Evolutionary conservation across 2,329 filamentous ascomycete genomes (phyloP).

Genomic region (Verticillium nonalfalfae): DNA sequence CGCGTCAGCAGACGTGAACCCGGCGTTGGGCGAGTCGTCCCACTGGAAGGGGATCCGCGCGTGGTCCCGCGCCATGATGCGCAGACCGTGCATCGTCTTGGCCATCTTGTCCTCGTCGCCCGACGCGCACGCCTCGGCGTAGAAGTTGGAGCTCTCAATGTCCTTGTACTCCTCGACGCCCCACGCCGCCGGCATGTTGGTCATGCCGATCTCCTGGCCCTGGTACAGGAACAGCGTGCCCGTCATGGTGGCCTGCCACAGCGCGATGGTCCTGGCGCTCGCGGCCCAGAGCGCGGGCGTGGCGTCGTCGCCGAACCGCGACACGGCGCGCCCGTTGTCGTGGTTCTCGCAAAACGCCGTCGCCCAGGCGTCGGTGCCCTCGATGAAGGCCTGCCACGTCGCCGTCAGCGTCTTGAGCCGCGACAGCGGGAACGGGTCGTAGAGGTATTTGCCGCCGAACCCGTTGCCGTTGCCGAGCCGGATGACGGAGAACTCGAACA

Average conservation of each 20-base stretch:
- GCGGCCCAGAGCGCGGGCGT: constrained; percentile 33
- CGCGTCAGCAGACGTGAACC: constrained; percentile 42
- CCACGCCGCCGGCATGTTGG: constrained; percentile 46
- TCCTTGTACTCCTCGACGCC: constrained; percentile 46
- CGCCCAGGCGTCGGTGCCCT: constrained; percentile 47
- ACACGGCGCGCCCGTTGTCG: constrained; percentile 52
- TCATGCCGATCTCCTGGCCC: constrained; percentile 57
- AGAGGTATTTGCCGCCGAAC: constrained; percentile 40
- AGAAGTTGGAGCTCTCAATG: constrained; percentile 47
- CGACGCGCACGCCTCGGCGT: constrained; percentile 32
- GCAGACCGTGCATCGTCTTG: constrained; percentile 44
- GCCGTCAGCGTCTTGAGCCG: constrained; percentile 35
- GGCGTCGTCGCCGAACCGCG: constrained; percentile 42
- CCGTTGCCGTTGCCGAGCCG: constrained; percentile 43
- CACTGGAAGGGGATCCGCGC: constrained; percentile 62
- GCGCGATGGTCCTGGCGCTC: constrained; percentile 46
- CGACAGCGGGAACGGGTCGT: constrained; percentile 37
- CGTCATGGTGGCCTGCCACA: constrained; percentile 40
- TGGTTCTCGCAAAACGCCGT: constrained; percentile 60
- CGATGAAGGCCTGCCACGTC: constrained; percentile 43
- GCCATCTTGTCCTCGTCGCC: constrained; percentile 27
- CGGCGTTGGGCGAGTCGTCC: constrained; percentile 49
- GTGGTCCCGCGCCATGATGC: constrained; percentile 56
- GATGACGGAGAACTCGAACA: constrained; percentile 54
- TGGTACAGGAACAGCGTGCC: constrained; percentile 54